Percentiles rank a stretch among this genome's conserved stretches.
These are phyloP conservation scores for Globisporangium cederbergense DNA, from an alignment of 352 stramenopile species.

Conservation along the genomic window DNA sequence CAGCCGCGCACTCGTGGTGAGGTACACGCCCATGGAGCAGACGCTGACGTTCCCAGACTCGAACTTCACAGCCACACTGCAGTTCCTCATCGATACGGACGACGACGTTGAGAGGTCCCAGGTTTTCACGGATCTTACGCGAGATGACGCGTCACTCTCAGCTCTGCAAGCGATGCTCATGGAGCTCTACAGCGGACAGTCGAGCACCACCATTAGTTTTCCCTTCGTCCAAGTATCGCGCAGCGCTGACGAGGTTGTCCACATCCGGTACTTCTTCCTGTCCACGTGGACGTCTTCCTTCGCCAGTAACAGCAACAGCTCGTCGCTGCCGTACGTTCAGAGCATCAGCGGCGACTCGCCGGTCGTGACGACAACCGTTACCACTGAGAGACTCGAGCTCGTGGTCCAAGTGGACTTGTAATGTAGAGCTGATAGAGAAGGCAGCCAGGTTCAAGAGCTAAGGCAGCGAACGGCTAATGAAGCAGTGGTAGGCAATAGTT, in stretches of 20 bases:
- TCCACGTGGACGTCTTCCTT: background rate
- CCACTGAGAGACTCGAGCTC: background rate
- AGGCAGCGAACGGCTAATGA: no score
- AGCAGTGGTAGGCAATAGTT: no score
- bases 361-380: background rate
- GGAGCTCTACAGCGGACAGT: background rate
- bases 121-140: background rate
- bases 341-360: background rate
- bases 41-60: background rate
- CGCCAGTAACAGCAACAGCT: background rate
- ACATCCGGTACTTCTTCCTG: conserved; percentile 1
- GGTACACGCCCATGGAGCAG: conserved; percentile 12
- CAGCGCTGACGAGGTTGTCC: background rate
- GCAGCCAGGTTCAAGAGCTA: no score
- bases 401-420: background rate
- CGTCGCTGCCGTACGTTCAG: background rate
- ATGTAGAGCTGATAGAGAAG: background rate
- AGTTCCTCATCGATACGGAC: conserved; percentile 5
- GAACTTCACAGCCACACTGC: conserved; percentile 8
- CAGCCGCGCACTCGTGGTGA: background rate
- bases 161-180: conserved; percentile 2
- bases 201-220: background rate
- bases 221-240: background rate
- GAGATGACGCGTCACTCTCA: background rate
- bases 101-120: background rate